phyloP scores from a whole-genome alignment of 768 basidiomycete genomes.

The Sporobolomyces roseus region DNA sequence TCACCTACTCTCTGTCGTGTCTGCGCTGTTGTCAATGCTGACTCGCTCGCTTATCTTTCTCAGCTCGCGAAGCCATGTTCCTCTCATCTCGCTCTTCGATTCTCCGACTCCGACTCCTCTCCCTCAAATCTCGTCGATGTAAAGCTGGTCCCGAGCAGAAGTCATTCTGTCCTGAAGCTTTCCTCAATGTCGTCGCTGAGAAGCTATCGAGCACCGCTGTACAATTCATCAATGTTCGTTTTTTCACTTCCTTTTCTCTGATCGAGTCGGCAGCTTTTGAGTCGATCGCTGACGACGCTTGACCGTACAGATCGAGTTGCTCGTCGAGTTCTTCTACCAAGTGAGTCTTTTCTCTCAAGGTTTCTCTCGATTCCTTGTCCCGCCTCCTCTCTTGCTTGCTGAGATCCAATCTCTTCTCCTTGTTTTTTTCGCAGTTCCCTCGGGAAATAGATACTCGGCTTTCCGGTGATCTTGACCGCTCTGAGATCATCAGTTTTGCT shows the following conservation, averaged over 20 bases:
- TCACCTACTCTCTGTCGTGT: not conserved
- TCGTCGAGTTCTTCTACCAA: slow-evolving; percentile 98
- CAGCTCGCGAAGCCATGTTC: slow-evolving; percentile 88
- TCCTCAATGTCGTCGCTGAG: slow-evolving; percentile 92
- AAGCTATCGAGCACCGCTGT: slow-evolving; percentile 93
- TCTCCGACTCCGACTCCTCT: slow-evolving; percentile 77
- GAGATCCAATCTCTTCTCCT: not conserved
- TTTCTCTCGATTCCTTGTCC: not conserved
- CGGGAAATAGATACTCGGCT: slow-evolving; percentile 92
- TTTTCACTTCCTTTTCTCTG: not conserved
- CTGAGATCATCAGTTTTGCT: slow-evolving; percentile 84
- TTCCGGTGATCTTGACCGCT: slow-evolving; percentile 85
- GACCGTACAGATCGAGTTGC: slow-evolving; percentile 65
- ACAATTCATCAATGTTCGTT: slow-evolving; percentile 79
- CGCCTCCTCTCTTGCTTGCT: not conserved
- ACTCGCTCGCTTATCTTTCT: not conserved
- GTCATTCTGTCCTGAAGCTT: slow-evolving; percentile 89
- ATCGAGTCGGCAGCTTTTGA: too few relatives aligned
- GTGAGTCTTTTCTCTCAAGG: slow-evolving; percentile 58
- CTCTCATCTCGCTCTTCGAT: slow-evolving; percentile 75
- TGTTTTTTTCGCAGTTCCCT: slow-evolving; percentile 64
- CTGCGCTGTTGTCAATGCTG: not conserved
- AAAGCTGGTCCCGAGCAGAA: slow-evolving; percentile 74
- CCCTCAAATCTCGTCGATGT: slow-evolving; percentile 85
- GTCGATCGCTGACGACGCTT: not conserved